These are phyloP conservation scores for Penicillium freii DNA, from an alignment of 2,329 filamentous ascomycete genomes.

Conservation along the genomic window DNA sequence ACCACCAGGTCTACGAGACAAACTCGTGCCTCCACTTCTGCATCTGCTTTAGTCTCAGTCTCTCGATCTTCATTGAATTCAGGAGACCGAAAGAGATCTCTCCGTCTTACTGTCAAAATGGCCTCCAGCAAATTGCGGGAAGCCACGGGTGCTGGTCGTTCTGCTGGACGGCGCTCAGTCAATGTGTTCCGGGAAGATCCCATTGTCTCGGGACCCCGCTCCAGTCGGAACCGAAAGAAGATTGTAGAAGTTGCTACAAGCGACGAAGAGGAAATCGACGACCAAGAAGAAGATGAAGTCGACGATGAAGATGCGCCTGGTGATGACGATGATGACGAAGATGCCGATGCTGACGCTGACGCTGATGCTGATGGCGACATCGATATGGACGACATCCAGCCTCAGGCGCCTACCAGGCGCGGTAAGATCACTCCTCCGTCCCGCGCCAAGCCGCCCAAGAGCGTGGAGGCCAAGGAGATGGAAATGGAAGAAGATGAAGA, in stretches of 20 bases:
- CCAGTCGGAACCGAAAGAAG: conserved; percentile 47
- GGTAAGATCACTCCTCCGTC: conserved; percentile 39
- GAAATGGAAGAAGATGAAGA: conserved; percentile 38
- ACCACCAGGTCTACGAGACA: conserved; percentile 39
- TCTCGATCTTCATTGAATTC: conserved; percentile 37
- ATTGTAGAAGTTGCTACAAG: conserved; percentile 47
- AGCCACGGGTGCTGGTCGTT: conserved; percentile 39
- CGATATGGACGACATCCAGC: conserved; percentile 49
- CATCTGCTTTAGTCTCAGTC: conserved; percentile 30
- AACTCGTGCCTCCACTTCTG: conserved; percentile 34
- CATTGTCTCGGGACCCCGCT: conserved; percentile 47
- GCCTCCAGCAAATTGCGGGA: conserved; percentile 51
- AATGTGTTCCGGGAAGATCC: conserved; percentile 49
- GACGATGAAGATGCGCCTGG: conserved; percentile 39
- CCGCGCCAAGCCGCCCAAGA: conserved; percentile 39
- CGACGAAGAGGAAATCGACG: conserved; percentile 51
- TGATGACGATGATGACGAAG: conserved; percentile 42
- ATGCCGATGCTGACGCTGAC: conserved; percentile 25
- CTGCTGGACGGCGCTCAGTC: conserved; percentile 31
- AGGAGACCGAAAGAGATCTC: conserved; percentile 41
- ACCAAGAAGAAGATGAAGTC: conserved; percentile 43
- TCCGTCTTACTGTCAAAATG: conserved; percentile 51
- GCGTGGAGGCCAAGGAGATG: conserved; percentile 50
- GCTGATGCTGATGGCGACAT: conserved; percentile 37
- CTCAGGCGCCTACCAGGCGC: conserved; percentile 39